Base-by-base conservation (phyloP, 306 rosid genomes). In the Quillaja saponaria region DNA sequence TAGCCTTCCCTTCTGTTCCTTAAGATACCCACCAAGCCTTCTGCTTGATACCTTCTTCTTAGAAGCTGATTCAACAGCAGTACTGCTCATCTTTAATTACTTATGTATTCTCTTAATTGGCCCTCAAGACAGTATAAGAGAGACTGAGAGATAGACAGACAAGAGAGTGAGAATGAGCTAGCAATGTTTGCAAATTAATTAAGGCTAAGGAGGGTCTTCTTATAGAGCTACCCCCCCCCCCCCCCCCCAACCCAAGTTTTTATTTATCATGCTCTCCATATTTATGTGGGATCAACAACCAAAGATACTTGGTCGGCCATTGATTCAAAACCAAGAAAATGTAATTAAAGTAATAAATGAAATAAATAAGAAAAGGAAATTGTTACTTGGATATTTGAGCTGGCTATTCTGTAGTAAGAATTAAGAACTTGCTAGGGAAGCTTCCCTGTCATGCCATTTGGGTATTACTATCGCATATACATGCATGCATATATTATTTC, bases 1-100 rank as follows among this genome's bases (percentile, higher is more conserved):
- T 58, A 90, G 73, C 69, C 88, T 87, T 78, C 97, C 95, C 45
- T 84, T 90, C 66, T 90, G 95, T 38, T 90, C 85, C 55, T 49
- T 75, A 20, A 90, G 73, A 61, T 84, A 90, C 46, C 95, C 92
- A 19, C 95, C 90, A 52, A 84, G 83, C 75, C 67, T 75, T 76
- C 78, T 78, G 80, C 90, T 71, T 37, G 91, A 71, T 13, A 68
- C 82, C 68, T 74, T 86, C 76, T 76, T 82, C 81, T 77, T 81
- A 34, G 91, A 75, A 46, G n/a, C 54, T 34, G 78, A 66, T 40
- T 63, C 67, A 25, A 25, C 31, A n/a, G n/a, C n/a, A n/a, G n/a
- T n/a, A 63, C 60, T 63, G 4, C 71, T 61, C 84, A 79, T n/a
- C 34, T 17, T 64, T n/a, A n/a, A n/a, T n/a, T n/a, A 18, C 35